phyloP scores from a whole-genome alignment of 495 filamentous ascomycete species.

The Aspergillus bertholletiae region DNA sequence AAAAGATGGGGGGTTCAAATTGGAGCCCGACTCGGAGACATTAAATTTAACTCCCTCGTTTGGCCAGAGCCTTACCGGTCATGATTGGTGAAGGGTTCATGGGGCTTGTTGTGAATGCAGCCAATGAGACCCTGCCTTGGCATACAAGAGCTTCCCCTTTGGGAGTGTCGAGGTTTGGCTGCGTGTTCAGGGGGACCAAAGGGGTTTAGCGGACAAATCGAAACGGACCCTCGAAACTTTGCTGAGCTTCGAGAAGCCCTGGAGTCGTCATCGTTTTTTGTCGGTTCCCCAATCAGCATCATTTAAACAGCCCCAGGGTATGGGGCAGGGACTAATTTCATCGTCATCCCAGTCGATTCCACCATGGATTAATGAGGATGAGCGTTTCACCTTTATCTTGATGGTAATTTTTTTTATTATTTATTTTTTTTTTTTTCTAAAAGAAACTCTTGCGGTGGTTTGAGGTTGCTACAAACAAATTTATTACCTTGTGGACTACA shows the following conservation, averaged over 20 bases:
- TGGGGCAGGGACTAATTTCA: conserved; percentile 8
- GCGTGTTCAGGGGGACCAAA: conserved; percentile 5
- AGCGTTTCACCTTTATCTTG: conserved; percentile 2
- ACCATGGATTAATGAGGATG: conserved; percentile 15
- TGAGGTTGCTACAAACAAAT: background rate
- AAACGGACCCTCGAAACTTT: conserved; percentile 17
- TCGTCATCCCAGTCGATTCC: conserved; percentile 10
- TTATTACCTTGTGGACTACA: background rate
- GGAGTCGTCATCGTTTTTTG: conserved; percentile 17
- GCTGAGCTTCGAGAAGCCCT: conserved; percentile 20
- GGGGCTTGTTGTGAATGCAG: background rate
- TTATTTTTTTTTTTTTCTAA: background rate
- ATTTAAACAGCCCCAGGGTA: background rate
- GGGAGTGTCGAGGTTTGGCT: background rate
- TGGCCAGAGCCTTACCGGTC: background rate
- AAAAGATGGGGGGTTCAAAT: background rate
- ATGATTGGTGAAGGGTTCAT: conserved; percentile 2
- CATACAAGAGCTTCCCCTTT: conserved; percentile 12
- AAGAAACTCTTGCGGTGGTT: too few relatives aligned
- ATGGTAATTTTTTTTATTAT: conserved; percentile 1
- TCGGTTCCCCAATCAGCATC: background rate
- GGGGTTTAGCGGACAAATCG: conserved; percentile 6
- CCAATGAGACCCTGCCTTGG: background rate
- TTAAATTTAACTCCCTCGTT: conserved; percentile 11
- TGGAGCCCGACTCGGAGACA: background rate